These are phyloP conservation scores for Annulohypoxylon stygium DNA, from an alignment of 495 filamentous ascomycete species.

Conservation along the genomic window DNA sequence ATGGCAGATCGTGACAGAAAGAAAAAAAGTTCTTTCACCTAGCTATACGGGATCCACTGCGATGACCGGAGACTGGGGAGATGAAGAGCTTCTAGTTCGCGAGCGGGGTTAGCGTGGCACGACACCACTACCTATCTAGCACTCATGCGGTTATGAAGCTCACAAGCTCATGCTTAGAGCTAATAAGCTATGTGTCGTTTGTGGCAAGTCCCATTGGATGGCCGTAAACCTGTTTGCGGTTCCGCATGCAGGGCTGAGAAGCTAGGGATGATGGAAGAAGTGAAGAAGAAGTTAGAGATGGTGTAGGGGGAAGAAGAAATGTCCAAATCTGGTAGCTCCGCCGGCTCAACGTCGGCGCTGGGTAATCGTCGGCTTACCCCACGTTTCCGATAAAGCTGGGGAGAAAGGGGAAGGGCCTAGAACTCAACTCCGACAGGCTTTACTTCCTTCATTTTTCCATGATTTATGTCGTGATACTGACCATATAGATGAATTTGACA, in stretches of 20 bases:
- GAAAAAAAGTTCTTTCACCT: constrained; percentile 19
- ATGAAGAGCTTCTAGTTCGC: neutral
- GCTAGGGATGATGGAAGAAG: constrained; percentile 12
- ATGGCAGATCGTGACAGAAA: constrained; percentile 24
- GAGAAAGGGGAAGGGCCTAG: neutral
- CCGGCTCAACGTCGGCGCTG: constrained; percentile 21
- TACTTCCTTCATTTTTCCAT: neutral
- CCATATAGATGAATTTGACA: too few species aligned
- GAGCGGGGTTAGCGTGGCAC: constrained; percentile 21
- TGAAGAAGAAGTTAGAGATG: neutral
- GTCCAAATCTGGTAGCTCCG: constrained; percentile 22
- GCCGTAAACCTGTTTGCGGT: constrained; percentile 2
- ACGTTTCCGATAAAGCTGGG: neutral
- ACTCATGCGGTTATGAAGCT: constrained; percentile 15
- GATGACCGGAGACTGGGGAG: constrained; percentile 33
- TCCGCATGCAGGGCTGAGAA: constrained; percentile 28
- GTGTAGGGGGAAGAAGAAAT: neutral
- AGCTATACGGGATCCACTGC: constrained; percentile 33
- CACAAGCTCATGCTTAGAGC: neutral
- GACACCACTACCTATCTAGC: neutral
- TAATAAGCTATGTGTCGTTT: constrained; percentile 4
- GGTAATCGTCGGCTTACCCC: constrained; percentile 20
- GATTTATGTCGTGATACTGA: neutral
- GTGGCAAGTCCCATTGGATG: constrained; percentile 15
- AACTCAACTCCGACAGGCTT: neutral